phyloP scores from a whole-genome alignment of 257 asterid genomes.

The Gentiana dahurica region DNA sequence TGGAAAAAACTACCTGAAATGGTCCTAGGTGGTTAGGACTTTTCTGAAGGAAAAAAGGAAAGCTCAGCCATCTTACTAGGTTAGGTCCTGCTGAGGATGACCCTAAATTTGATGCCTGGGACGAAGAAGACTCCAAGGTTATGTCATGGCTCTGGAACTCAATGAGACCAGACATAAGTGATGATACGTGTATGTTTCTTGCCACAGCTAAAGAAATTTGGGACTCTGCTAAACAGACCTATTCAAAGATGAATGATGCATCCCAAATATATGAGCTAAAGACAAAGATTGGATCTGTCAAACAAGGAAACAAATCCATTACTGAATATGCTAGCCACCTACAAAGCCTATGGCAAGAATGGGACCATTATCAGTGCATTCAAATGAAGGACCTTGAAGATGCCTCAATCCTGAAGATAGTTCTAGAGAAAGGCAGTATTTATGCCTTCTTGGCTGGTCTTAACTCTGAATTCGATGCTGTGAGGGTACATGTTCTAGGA shows the following conservation, averaged over 20 bases:
- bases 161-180: neutral
- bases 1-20: neutral
- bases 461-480: neutral
- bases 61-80: neutral
- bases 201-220: neutral
- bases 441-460: neutral
- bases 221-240: neutral
- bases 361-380: neutral
- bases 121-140: neutral
- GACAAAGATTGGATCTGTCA: neutral
- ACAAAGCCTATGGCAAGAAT: neutral
- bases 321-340: neutral
- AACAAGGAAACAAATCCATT: neutral
- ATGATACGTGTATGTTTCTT: neutral
- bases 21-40: neutral
- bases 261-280: neutral
- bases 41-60: neutral
- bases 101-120: neutral
- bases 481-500: neutral
- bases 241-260: neutral
- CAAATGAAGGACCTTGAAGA: neutral
- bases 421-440: neutral
- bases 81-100: neutral
- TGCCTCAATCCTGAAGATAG: neutral
- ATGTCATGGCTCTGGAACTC: conserved; percentile 3